A percentile compares a stretch with the other conserved stretches of the same genome.
These are phyloP conservation scores for Nannizziopsis barbatae DNA, from an alignment of 2,329 filamentous ascomycete species.

Conservation along the genomic window DNA sequence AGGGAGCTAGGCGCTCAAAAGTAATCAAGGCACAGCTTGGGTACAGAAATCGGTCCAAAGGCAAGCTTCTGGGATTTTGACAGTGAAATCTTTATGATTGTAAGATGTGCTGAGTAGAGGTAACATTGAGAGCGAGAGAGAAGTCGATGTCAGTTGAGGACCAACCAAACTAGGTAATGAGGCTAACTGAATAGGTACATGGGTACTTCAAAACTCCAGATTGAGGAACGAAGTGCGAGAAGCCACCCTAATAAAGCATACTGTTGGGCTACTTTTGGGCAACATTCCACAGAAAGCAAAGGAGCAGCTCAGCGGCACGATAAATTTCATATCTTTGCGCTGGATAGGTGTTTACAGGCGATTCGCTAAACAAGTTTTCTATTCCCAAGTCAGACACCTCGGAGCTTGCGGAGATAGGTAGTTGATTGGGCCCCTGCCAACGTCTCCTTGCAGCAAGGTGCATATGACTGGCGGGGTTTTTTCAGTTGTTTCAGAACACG, in stretches of 20 bases:
- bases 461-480: background rate
- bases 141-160: too few species aligned
- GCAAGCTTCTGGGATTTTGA: too few species aligned
- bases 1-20: background rate
- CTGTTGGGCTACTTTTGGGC: background rate
- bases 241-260: background rate
- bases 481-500: slow-evolving; percentile 6
- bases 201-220: too few species aligned
- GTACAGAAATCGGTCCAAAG: too few species aligned
- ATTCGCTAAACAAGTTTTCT: background rate
- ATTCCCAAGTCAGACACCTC: background rate
- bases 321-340: too few species aligned
- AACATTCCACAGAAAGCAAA: background rate
- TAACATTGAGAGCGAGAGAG: too few species aligned
- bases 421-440: background rate
- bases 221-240: too few species aligned
- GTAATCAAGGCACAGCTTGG: background rate
- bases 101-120: too few species aligned
- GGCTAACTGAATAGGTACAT: too few species aligned
- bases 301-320: background rate
- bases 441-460: background rate
- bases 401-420: too few species aligned
- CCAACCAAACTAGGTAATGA: too few species aligned
- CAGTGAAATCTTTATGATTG: too few species aligned
- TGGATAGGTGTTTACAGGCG: slow-evolving; percentile 3